Base-by-base conservation (phyloP, 768 basidiomycete genomes). In the Boletus tylopilopsis region DNA sequence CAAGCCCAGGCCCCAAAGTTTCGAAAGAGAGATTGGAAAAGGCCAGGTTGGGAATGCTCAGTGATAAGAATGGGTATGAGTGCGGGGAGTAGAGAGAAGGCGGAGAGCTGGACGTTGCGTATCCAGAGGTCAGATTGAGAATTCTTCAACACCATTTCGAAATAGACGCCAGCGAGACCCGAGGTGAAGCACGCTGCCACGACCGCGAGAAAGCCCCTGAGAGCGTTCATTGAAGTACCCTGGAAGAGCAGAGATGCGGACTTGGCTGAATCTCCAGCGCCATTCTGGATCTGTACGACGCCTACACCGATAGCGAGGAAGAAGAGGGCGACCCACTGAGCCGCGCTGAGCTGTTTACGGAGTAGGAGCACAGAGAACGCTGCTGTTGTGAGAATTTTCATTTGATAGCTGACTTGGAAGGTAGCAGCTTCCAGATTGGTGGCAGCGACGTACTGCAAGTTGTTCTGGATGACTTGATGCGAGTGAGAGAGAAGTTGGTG, bases 331-430 rank as follows among this genome's bases (percentile, higher is more conserved):
- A 90, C 60, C 94, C 94, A 97, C 68, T 96, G 92, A 29, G 71
- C 73, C 1, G 78, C 72, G 23, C 77, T 78, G 30, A 97, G 72
- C 59, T 83, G 81, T 63, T 85, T 88, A 53, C 89, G 82, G 24
- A 94, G 77, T 24, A 95, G 74, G 5, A 89, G 58, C 36, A 94
- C 91, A 19, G 89, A 91, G 68, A 94, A 94, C 34, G 78, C 88
- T 16, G 91, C 93, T 19, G 93, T 95, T 32, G 93, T 94, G 57
- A 95, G 82, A 62, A 95, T 93, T 70, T 95, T 95, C 93, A 95
- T 95, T 68, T 95, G 93, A 69, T 94, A 94, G 37, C 85, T 90
- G 64, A 95, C 93, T 69, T 96, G 94, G 71, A 98, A 98, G 15
- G 94, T 96, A 19, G 94, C 94, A 15, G 90, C 93, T 57, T 93